Evolutionary conservation across 768 basidiomycete genomes (phyloP).

Genomic region (Tulasnella sp.): DNA sequence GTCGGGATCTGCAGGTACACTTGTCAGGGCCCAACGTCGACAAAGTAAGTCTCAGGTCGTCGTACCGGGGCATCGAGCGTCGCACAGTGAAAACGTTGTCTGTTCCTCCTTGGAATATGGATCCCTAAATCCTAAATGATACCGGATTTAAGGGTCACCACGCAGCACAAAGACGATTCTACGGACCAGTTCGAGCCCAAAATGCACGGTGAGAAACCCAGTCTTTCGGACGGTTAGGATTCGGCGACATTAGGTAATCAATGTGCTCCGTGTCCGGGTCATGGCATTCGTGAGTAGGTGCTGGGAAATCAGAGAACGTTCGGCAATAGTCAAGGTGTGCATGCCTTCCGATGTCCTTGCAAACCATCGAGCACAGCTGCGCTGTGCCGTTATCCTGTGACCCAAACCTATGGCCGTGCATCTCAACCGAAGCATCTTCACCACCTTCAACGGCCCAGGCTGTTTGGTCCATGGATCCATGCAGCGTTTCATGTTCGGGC

Average conservation of each 20-base stretch:
- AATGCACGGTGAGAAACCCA: conserved; percentile 40
- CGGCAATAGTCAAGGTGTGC: conserved; percentile 11
- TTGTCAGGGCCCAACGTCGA: not conserved
- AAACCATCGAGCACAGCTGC: conserved; percentile 2
- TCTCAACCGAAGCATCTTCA: not conserved
- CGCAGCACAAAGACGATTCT: not conserved
- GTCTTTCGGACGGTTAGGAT: conserved; percentile 40
- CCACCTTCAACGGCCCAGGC: conserved; percentile 10
- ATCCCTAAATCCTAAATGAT: conserved; percentile 27
- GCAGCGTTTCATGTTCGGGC: conserved; percentile 8
- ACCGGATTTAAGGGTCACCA: too few species aligned
- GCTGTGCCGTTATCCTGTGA: not conserved
- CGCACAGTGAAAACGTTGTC: conserved; percentile 43
- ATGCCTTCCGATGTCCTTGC: not conserved
- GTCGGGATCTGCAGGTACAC: conserved; percentile 37
- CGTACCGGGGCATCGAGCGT: conserved; percentile 18
- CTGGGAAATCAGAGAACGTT: not conserved
- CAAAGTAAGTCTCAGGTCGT: not conserved
- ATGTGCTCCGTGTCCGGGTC: conserved; percentile 39
- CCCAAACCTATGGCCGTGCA: not conserved
- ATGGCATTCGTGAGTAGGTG: too few species aligned
- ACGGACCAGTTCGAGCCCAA: conserved; percentile 35
- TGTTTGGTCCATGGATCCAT: conserved; percentile 14
- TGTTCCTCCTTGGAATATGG: conserved; percentile 50
- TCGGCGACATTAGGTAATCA: conserved; percentile 31